A percentile compares a stretch with the other conserved stretches of the same genome.
phyloP scores from a whole-genome alignment of 2,329 filamentous ascomycete species.

The Hypoxylon sp. region DNA sequence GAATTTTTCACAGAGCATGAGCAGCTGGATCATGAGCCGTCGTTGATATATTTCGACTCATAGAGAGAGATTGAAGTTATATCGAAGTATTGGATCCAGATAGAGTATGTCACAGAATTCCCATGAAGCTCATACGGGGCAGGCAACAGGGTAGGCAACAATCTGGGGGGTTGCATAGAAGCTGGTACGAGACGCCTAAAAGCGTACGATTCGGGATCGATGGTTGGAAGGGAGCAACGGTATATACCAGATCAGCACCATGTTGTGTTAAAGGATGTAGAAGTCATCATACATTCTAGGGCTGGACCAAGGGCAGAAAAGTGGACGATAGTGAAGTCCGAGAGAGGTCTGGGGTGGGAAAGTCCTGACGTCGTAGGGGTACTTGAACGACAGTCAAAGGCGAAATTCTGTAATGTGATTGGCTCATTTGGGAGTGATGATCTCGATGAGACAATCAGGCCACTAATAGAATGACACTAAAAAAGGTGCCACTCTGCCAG shows the following conservation, averaged over 20 bases:
- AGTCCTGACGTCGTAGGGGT: constrained; percentile 52
- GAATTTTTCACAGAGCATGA: constrained; percentile 23
- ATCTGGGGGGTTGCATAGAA: constrained; percentile 16
- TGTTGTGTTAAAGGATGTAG: constrained; percentile 47
- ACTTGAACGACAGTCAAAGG: constrained; percentile 37
- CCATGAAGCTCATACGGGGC: constrained; percentile 18
- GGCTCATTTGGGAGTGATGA: constrained; percentile 31
- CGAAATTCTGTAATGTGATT: constrained; percentile 34
- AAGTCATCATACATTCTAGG: constrained; percentile 53
- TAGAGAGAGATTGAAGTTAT: constrained; percentile 12
- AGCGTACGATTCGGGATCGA: constrained; percentile 33
- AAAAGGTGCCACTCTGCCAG: constrained; percentile 8
- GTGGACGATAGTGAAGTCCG: constrained; percentile 22
- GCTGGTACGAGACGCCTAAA: constrained; percentile 38
- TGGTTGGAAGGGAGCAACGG: constrained; percentile 19
- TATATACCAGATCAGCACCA: constrained; percentile 42
- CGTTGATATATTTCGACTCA: constrained; percentile 26
- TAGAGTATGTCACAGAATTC: constrained; percentile 5
- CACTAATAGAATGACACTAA: constrained; percentile 30
- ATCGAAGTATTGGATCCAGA: constrained; percentile 4
- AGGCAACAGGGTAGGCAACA: neutral
- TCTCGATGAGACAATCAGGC: constrained; percentile 46
- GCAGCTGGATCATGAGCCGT: constrained; percentile 23
- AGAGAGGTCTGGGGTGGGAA: constrained; percentile 36
- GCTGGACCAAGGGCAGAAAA: constrained; percentile 14